Conservation (phyloP, 2,329 filamentous ascomycete genomes). For the Mycosphaerella sp. region DNA sequence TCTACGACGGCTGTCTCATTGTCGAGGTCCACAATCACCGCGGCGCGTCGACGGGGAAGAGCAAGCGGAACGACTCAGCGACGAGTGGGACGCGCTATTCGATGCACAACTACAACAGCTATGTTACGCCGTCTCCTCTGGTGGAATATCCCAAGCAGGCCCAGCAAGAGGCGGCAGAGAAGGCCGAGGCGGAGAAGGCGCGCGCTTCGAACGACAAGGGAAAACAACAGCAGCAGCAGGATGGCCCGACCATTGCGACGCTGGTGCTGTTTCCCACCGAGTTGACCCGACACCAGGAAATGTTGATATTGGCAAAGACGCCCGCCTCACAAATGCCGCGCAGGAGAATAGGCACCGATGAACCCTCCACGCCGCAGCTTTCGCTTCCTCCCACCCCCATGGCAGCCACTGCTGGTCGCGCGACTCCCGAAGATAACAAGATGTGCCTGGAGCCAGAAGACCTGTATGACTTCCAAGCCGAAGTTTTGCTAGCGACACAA, state of each 20-base stretch:
- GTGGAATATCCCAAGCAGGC: constrained; percentile 57
- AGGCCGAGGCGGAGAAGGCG: constrained; percentile 32
- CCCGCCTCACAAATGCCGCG: constrained; percentile 48
- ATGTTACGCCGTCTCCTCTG: constrained; percentile 82
- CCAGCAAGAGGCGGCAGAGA: constrained; percentile 38
- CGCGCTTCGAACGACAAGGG: constrained; percentile 41
- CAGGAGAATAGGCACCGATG: constrained; percentile 42
- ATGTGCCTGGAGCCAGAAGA: constrained; percentile 72
- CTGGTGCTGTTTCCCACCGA: constrained; percentile 80
- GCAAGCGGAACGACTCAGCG: constrained; percentile 41
- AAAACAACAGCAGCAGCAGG: constrained; percentile 25
- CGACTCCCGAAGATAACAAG: constrained; percentile 35
- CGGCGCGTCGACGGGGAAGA: constrained; percentile 48
- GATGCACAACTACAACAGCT: constrained; percentile 86
- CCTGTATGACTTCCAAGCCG: constrained; percentile 67
- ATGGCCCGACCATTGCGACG: constrained; percentile 60
- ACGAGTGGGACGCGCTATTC: constrained; percentile 63
- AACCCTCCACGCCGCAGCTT: constrained; percentile 48
- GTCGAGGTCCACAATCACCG: constrained; percentile 90
- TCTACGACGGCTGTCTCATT: constrained; percentile 92
- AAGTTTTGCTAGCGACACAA: constrained; percentile 66
- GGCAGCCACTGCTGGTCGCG: constrained; percentile 48
- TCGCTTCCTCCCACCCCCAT: constrained; percentile 34
- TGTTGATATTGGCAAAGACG: constrained; percentile 69
- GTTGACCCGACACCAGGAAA: constrained; percentile 67